A percentile compares a stretch with the other conserved stretches of the same genome.
Conservation (phyloP, 2,329 filamentous ascomycete species). For the Colletotrichum coccodes region DNA sequence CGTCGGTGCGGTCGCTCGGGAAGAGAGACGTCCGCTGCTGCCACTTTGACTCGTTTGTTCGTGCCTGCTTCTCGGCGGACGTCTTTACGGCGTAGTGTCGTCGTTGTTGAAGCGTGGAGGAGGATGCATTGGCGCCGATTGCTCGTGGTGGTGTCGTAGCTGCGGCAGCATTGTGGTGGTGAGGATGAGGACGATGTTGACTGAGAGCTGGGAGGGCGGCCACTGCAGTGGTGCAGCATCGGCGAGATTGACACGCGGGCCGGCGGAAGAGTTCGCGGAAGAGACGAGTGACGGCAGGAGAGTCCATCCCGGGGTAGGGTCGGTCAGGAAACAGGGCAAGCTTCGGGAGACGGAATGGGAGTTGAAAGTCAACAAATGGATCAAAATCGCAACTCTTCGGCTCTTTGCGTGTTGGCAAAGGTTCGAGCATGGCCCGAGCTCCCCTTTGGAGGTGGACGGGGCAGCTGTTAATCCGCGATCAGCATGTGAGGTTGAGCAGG, state of each 20-base stretch:
- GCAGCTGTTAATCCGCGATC: constrained; percentile 32
- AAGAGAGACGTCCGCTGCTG: constrained; percentile 84
- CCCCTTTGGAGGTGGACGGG: constrained; percentile 22
- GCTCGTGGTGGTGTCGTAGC: constrained; percentile 39
- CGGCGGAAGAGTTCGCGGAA: constrained; percentile 89
- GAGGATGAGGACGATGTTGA: constrained; percentile 8
- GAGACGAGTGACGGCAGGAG: constrained; percentile 78
- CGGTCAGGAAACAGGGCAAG: constrained; percentile 3
- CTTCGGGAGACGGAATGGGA: constrained; percentile 28
- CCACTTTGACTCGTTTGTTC: constrained; percentile 78
- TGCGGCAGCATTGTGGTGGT: constrained; percentile 17
- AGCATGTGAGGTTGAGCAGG: background rate
- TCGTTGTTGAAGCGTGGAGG: constrained; percentile 38
- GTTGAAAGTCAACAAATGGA: constrained; percentile 15
- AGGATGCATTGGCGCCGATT: constrained; percentile 22
- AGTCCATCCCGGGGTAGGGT: constrained; percentile 73
- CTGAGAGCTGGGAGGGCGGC: constrained; percentile 36
- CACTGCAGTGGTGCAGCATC: constrained; percentile 42
- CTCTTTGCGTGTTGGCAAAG: constrained; percentile 18
- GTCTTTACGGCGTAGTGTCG: constrained; percentile 39
- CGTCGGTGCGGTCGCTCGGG: constrained; percentile 79
- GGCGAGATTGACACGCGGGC: constrained; percentile 68
- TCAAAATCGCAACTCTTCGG: constrained; percentile 27
- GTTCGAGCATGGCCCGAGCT: constrained; percentile 38
- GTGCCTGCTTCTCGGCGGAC: constrained; percentile 36